A percentile compares a stretch with the other conserved stretches of the same genome.
phyloP scores from a whole-genome alignment of 2,329 filamentous ascomycete species.

The Microsporum ferrugineum region DNA sequence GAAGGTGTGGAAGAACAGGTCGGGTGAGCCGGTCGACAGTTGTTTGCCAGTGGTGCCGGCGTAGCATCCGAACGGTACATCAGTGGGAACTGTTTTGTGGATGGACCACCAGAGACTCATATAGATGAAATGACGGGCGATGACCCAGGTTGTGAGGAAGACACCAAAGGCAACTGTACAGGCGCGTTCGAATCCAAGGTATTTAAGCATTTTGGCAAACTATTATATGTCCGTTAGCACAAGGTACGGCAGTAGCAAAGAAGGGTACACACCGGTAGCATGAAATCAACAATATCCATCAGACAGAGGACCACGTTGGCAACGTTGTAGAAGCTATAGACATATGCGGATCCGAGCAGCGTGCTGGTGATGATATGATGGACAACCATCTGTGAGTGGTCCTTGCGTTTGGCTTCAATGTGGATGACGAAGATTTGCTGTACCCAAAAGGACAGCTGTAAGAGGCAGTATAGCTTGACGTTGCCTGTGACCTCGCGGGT shows the following conservation, averaged over 20 bases:
- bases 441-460: conserved; percentile 84
- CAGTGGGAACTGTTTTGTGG: conserved; percentile 51
- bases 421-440: conserved; percentile 91
- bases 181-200: conserved; percentile 59
- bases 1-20: conserved; percentile 51
- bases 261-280: conserved; percentile 58
- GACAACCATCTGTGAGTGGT: conserved; percentile 89
- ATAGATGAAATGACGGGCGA: conserved; percentile 73
- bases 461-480: conserved; percentile 81
- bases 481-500: conserved; percentile 59
- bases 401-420: conserved; percentile 87
- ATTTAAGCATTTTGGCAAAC: conserved; percentile 89
- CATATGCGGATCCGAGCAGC: conserved; percentile 71
- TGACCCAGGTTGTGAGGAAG: conserved; percentile 77
- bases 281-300: conserved; percentile 87
- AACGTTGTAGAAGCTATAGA: conserved; percentile 75
- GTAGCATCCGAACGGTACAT: conserved; percentile 63
- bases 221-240: conserved; percentile 26
- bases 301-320: conserved; percentile 79
- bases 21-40: conserved; percentile 24
- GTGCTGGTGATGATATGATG: conserved; percentile 84
- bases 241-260: background rate
- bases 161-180: conserved; percentile 77
- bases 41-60: conserved; percentile 30
- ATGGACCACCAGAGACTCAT: conserved; percentile 71